Evolutionary conservation across 2,329 filamentous ascomycete genomes (phyloP).

Genomic region (Ascochyta fabae): DNA sequence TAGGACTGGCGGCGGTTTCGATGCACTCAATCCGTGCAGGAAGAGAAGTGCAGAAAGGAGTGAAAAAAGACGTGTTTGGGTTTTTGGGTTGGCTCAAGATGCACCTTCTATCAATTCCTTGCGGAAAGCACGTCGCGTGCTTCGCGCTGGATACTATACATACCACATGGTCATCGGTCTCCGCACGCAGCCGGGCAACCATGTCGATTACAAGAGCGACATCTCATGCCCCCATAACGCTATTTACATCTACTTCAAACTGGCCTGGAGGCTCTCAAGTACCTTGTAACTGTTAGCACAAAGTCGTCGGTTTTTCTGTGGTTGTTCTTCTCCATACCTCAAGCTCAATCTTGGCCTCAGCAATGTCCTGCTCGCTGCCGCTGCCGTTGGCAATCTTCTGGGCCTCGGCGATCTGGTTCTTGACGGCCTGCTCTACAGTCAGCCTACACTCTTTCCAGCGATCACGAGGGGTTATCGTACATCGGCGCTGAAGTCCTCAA

Average conservation of each 20-base stretch:
- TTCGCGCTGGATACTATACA: slow-evolving; percentile 46
- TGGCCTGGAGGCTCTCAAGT: slow-evolving; percentile 81
- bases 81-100: slow-evolving; percentile 34
- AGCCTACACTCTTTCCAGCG: slow-evolving; percentile 19
- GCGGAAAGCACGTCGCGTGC: slow-evolving; percentile 39
- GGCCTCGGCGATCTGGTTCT: slow-evolving; percentile 88
- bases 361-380: slow-evolving; percentile 96
- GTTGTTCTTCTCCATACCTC: slow-evolving; percentile 68
- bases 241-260: slow-evolving; percentile 74
- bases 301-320: neutral
- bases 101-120: slow-evolving; percentile 45
- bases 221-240: slow-evolving; percentile 27
- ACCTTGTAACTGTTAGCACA: slow-evolving; percentile 63
- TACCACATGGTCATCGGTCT: slow-evolving; percentile 31
- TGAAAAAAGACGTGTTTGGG: slow-evolving; percentile 17
- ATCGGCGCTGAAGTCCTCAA: slow-evolving; percentile 96
- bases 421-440: slow-evolving; percentile 66
- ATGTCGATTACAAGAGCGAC: neutral
- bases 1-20: slow-evolving; percentile 21
- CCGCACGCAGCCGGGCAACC: neutral
- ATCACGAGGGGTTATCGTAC: slow-evolving; percentile 43
- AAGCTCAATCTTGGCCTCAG: slow-evolving; percentile 98
- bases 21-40: slow-evolving; percentile 19
- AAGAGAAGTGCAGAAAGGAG: slow-evolving; percentile 4
- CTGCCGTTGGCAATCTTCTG: slow-evolving; percentile 91